Percentiles rank a stretch among this genome's conserved stretches.
Conservation (phyloP, 2,329 filamentous ascomycete genomes). For the Pyrenochaeta sp. region DNA sequence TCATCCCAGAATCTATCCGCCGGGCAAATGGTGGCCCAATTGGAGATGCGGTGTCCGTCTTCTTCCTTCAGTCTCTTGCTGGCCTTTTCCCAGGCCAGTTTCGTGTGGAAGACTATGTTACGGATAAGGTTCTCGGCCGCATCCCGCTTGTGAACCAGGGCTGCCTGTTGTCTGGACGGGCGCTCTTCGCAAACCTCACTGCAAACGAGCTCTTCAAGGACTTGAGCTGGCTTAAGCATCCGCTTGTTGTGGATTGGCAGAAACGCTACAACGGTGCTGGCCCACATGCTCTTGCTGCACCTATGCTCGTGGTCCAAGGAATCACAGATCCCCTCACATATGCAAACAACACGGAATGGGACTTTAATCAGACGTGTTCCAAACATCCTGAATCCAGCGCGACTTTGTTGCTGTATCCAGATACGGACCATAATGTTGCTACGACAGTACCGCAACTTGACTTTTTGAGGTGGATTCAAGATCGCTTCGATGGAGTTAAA, state of each 20-base stretch:
- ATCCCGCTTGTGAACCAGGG: conserved; percentile 25
- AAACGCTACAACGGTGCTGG: conserved; percentile 31
- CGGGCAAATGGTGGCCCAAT: conserved; percentile 27
- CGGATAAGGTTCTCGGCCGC: conserved; percentile 21
- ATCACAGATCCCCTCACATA: conserved; percentile 19
- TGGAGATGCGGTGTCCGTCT: conserved; percentile 28
- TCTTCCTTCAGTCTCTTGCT: conserved; percentile 27
- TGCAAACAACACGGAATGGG: conserved; percentile 26
- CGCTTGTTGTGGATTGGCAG: conserved; percentile 27
- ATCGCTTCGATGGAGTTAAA: conserved; percentile 14
- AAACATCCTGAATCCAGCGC: conserved; percentile 17
- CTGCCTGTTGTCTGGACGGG: conserved; percentile 20
- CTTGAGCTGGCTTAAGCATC: conserved; percentile 24
- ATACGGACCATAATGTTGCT: conserved; percentile 22
- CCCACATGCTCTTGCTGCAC: conserved; percentile 28
- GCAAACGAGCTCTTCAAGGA: conserved; percentile 21
- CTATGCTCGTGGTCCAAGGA: conserved; percentile 30
- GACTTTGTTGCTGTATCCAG: conserved; percentile 25
- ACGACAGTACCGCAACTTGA: conserved; percentile 12
- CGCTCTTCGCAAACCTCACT: conserved; percentile 25
- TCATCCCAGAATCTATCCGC: conserved; percentile 30
- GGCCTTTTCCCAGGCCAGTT: conserved; percentile 19
- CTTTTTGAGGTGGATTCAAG: conserved; percentile 22
- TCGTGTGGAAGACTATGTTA: conserved; percentile 25
- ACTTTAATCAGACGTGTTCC: conserved; percentile 29